phyloP scores from a whole-genome alignment of 2,329 filamentous ascomycete genomes.

The Penicillium sclerotigenum region DNA sequence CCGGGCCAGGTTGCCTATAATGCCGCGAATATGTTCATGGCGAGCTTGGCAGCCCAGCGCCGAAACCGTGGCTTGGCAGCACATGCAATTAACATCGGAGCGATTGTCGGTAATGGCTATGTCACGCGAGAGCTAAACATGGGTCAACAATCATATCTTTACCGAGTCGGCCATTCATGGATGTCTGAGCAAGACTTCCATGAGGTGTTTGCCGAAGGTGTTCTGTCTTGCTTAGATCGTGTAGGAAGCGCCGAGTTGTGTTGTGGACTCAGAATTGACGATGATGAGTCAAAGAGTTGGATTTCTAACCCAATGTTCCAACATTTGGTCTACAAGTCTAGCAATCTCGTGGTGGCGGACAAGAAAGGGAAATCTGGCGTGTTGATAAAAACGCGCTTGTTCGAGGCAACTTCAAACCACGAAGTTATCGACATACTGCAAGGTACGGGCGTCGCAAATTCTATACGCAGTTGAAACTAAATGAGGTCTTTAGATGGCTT shows the following conservation, averaged over 20 bases:
- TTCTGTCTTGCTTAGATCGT: constrained; percentile 22
- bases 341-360: constrained; percentile 3
- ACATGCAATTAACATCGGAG: constrained; percentile 23
- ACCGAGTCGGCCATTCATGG: constrained; percentile 21
- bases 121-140: constrained; percentile 22
- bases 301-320: constrained; percentile 23
- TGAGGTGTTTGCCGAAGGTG: constrained; percentile 32
- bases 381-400: constrained; percentile 13
- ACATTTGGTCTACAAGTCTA: constrained; percentile 19
- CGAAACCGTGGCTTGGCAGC: constrained; percentile 14
- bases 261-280: constrained; percentile 22
- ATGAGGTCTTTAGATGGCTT: constrained; percentile 11
- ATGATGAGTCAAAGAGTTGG: constrained; percentile 24
- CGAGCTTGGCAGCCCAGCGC: constrained; percentile 26
- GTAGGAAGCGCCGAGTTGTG: constrained; percentile 11
- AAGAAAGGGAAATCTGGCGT: constrained; percentile 16
- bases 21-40: constrained; percentile 40
- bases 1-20: constrained; percentile 38
- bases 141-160: constrained; percentile 23
- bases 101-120: constrained; percentile 20
- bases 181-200: constrained; percentile 34
- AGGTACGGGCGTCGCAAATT: constrained; percentile 5
- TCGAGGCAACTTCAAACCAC: constrained; percentile 12
- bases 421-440: constrained; percentile 16
- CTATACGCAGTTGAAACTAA: not conserved